Evolutionary conservation across 169 alveolate genomes (phyloP).

Genomic region (Plasmodium gaboni): DNA sequence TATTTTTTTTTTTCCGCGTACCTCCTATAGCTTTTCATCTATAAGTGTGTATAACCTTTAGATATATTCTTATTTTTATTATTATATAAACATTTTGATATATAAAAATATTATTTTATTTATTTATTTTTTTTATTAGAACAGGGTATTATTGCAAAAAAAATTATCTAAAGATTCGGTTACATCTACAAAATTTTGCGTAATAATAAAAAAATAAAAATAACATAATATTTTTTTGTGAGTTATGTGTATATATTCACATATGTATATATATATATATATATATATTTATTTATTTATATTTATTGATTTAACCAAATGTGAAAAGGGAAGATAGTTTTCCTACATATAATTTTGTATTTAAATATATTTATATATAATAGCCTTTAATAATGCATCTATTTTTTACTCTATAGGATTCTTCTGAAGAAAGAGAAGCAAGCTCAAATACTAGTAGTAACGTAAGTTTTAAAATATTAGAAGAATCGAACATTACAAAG

Average conservation of each 20-base stretch:
- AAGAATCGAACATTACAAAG: slow-evolving; percentile 36
- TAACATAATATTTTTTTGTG: too few relatives aligned
- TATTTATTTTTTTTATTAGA: slow-evolving; percentile 30
- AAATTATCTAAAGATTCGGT: slow-evolving; percentile 74
- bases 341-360: too few relatives aligned
- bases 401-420: slow-evolving; percentile 41
- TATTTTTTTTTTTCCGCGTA: slow-evolving; percentile 6
- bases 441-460: slow-evolving; percentile 43
- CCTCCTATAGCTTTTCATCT: neutral
- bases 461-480: slow-evolving; percentile 42
- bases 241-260: neutral
- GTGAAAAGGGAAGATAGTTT: too few relatives aligned
- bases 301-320: too few relatives aligned
- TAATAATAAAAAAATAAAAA: slow-evolving; percentile 2
- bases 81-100: too few relatives aligned
- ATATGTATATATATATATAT: neutral
- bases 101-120: neutral
- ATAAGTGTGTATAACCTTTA: slow-evolving; percentile 11
- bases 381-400: neutral
- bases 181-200: slow-evolving; percentile 75
- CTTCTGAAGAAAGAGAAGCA: slow-evolving; percentile 75
- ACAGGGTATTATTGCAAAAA: slow-evolving; percentile 69
- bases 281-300: neutral
- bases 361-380: too few relatives aligned
- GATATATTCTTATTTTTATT: slow-evolving; percentile 3